phyloP scores from a whole-genome alignment of 768 basidiomycete species.

The Coprinellus micaceus region DNA sequence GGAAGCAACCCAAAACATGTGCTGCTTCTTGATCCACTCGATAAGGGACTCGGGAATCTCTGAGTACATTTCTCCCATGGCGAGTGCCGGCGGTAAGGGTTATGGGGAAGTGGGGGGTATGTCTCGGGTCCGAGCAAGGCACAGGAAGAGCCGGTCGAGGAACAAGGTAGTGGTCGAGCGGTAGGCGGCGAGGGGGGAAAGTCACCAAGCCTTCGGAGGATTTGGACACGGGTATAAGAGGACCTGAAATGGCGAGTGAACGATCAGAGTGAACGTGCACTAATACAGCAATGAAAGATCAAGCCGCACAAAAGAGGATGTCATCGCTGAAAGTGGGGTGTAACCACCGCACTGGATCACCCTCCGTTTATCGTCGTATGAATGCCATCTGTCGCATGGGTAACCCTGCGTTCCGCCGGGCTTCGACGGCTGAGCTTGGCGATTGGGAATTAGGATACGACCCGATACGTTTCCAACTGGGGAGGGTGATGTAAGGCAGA shows the following conservation, averaged over 20 bases:
- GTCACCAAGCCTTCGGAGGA: slow-evolving; percentile 76
- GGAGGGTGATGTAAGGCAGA: background rate
- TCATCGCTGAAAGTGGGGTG: slow-evolving; percentile 1
- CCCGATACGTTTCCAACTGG: background rate
- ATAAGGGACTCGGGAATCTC: slow-evolving; percentile 50
- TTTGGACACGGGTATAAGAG: slow-evolving; percentile 41
- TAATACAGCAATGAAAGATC: slow-evolving; percentile 4
- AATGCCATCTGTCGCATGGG: background rate
- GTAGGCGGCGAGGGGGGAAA: slow-evolving; percentile 57
- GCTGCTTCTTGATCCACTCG: slow-evolving; percentile 57
- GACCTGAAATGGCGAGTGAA: background rate
- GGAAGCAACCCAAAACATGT: slow-evolving; percentile 71
- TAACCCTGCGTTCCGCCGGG: background rate
- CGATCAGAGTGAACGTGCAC: background rate
- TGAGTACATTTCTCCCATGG: slow-evolving; percentile 58
- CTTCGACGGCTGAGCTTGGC: background rate
- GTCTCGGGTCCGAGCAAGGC: background rate
- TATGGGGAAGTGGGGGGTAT: background rate
- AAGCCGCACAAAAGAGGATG: slow-evolving; percentile 2
- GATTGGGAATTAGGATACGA: background rate
- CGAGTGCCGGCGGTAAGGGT: background rate
- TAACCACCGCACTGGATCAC: slow-evolving; percentile 5
- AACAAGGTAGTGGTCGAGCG: slow-evolving; percentile 15
- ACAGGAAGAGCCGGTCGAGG: background rate
- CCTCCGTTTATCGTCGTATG: slow-evolving; percentile 70